Evolutionary conservation across 2,329 filamentous ascomycete species (phyloP).

Genomic region (Apiospora sp.): DNA sequence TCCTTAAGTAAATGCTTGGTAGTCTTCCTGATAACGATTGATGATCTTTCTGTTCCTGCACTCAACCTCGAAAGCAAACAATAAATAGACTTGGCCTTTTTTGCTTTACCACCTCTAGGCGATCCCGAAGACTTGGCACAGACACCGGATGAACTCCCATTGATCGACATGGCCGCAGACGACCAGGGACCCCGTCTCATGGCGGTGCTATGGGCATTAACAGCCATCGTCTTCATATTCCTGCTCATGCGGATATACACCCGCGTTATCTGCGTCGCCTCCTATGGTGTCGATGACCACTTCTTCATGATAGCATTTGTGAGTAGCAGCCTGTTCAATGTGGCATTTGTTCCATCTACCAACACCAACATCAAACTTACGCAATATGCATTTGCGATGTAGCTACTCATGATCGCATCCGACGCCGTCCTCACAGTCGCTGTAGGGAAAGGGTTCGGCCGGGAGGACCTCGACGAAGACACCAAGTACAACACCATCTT

Average conservation of each 20-base stretch:
- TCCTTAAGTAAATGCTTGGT: constrained; percentile 10
- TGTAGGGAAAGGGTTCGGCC: background rate
- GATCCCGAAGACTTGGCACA: background rate
- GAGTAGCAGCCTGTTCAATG: background rate
- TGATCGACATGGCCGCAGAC: constrained; percentile 7
- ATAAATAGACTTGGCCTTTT: background rate
- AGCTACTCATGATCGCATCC: constrained; percentile 5
- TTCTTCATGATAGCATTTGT: background rate
- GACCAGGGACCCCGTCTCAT: constrained; percentile 14
- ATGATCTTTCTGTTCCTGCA: background rate
- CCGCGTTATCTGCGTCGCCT: constrained; percentile 9
- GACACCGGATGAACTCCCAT: constrained; percentile 6
- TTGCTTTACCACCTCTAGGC: background rate
- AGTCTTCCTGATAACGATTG: constrained; percentile 8
- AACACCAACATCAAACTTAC: background rate
- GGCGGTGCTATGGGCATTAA: constrained; percentile 1
- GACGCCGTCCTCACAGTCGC: background rate
- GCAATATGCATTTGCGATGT: background rate
- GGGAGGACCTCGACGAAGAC: constrained; percentile 6
- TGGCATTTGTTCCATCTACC: background rate
- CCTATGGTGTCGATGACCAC: background rate
- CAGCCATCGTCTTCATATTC: background rate
- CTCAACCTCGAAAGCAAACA: background rate
- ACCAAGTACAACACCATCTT: constrained; percentile 4
- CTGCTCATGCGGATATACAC: background rate